A percentile compares a stretch with the other conserved stretches of the same genome.
Conservation (phyloP, 768 basidiomycete genomes). For the Podaxis sp. region DNA sequence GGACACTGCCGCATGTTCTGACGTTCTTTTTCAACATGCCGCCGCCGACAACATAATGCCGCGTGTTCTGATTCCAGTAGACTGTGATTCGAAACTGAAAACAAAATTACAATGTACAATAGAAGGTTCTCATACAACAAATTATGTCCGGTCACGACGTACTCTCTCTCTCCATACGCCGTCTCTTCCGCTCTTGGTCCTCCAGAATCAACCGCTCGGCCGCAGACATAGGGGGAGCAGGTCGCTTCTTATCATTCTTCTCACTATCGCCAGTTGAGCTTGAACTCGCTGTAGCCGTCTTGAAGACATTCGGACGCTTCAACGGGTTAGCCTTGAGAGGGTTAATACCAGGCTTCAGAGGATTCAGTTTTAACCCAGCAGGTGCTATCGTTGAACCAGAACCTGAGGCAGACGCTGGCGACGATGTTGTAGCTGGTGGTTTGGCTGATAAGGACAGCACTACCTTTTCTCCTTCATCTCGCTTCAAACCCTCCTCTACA, state of each 20-base stretch:
- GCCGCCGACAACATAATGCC: too few relatives aligned
- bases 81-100: neutral
- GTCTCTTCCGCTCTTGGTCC: conserved; percentile 86
- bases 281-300: conserved; percentile 37
- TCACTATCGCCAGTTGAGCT: conserved; percentile 34
- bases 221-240: conserved; percentile 63
- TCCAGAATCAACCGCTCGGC: conserved; percentile 86
- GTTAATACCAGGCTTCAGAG: conserved; percentile 55
- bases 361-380: conserved; percentile 58
- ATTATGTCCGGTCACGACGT: conserved; percentile 22
- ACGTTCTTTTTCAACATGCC: neutral
- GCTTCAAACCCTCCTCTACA: conserved; percentile 61
- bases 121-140: conserved; percentile 4
- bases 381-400: conserved; percentile 33
- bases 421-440: conserved; percentile 30
- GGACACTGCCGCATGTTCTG: neutral
- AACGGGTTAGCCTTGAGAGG: conserved; percentile 67
- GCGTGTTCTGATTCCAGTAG: too few relatives aligned
- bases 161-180: conserved; percentile 63
- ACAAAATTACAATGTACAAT: neutral
- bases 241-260: conserved; percentile 58
- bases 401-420: conserved; percentile 26
- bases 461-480: conserved; percentile 76
- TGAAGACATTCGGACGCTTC: conserved; percentile 77
- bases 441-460: conserved; percentile 72